Conservation (phyloP, 2,329 filamentous ascomycete genomes). For the Ophiosphaerella narmari region DNA sequence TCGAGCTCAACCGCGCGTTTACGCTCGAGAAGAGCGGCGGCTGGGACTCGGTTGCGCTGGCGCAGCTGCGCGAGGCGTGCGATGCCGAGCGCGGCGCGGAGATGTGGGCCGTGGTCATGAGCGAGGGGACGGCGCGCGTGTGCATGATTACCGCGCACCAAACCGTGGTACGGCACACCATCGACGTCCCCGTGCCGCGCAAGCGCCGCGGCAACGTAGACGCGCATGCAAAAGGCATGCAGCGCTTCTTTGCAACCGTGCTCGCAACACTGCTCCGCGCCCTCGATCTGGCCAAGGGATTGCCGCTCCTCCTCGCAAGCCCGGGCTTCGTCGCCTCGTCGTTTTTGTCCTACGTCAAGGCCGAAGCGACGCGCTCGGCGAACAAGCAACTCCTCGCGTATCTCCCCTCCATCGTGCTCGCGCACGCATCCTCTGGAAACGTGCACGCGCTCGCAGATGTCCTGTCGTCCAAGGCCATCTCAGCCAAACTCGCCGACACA, state of each 20-base stretch:
- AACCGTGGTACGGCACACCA: constrained; percentile 71
- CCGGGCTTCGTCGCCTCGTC: constrained; percentile 84
- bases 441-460: constrained; percentile 87
- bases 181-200: constrained; percentile 70
- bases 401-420: constrained; percentile 68
- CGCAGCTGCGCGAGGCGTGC: constrained; percentile 77
- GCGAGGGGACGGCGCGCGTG: constrained; percentile 83
- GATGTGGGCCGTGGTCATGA: constrained; percentile 89
- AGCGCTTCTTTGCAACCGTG: constrained; percentile 77
- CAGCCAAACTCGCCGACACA: constrained; percentile 78
- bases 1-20: constrained; percentile 87
- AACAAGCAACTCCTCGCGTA: constrained; percentile 72
- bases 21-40: constrained; percentile 79
- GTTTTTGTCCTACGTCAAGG: constrained; percentile 76
- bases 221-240: constrained; percentile 72
- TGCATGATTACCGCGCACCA: constrained; percentile 81
- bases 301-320: constrained; percentile 79
- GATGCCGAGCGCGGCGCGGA: constrained; percentile 80
- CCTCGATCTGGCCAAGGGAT: constrained; percentile 66
- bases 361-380: constrained; percentile 64
- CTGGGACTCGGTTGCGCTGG: constrained; percentile 88
- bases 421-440: constrained; percentile 84
- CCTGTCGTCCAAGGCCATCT: constrained; percentile 78
- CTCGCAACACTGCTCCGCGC: constrained; percentile 76
- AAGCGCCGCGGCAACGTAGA: constrained; percentile 66